These are phyloP conservation scores for Fraxinus greggii DNA, from an alignment of 305 asterid genomes.

Conservation along the genomic window DNA sequence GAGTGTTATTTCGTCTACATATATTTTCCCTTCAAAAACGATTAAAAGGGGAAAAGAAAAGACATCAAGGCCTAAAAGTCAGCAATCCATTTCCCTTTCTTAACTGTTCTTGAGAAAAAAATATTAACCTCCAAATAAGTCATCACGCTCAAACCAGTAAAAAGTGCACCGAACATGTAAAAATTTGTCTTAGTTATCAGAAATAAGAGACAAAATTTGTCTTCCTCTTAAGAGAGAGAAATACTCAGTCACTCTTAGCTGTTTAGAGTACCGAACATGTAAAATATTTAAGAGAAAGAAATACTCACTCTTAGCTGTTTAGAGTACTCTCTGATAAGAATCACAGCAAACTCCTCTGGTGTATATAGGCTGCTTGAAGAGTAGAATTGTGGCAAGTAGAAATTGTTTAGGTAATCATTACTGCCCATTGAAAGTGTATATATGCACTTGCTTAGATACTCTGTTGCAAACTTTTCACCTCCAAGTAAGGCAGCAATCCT, in stretches of 20 bases:
- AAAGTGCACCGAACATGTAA: too few relatives aligned
- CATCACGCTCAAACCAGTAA: neutral
- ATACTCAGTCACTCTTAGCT: slow-evolving; percentile 32
- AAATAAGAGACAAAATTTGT: too few relatives aligned
- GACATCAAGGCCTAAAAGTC: neutral
- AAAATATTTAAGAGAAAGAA: neutral
- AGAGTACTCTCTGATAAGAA: slow-evolving; percentile 26
- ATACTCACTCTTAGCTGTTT: slow-evolving; percentile 36
- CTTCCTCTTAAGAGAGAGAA: neutral
- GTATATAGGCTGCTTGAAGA: slow-evolving; percentile 17
- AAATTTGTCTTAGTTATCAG: too few relatives aligned
- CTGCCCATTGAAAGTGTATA: slow-evolving; percentile 40
- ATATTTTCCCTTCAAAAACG: neutral
- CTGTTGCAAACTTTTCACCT: slow-evolving; percentile 18
- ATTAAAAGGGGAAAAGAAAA: neutral
- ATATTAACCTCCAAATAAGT: neutral
- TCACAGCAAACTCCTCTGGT: slow-evolving; percentile 32
- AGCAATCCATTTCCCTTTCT: neutral
- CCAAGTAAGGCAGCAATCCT: slow-evolving; percentile 28
- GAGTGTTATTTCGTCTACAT: too few relatives aligned
- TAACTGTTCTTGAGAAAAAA: too few relatives aligned
- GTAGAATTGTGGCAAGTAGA: slow-evolving; percentile 34
- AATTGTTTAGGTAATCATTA: slow-evolving; percentile 44
- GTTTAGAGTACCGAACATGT: slow-evolving; percentile 20
- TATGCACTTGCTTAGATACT: slow-evolving; percentile 28